A percentile compares a stretch with the other conserved stretches of the same genome.
Evolutionary conservation across 495 filamentous ascomycete species (phyloP).

Genomic region (Oleoguttula mirabilis): DNA sequence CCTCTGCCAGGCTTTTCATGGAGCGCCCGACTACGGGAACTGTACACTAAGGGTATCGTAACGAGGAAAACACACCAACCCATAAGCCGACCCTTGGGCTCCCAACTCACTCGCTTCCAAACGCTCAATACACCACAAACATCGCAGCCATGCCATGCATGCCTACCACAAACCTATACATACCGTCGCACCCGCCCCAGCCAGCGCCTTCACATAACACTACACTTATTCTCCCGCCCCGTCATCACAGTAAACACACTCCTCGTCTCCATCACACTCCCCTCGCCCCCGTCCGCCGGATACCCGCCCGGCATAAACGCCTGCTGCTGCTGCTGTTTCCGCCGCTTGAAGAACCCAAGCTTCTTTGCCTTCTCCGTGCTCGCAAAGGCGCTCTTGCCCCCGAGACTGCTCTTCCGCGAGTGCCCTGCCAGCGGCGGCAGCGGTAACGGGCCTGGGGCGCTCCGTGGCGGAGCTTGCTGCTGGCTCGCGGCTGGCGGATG

Average conservation of each 20-base stretch:
- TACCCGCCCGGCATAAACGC: not conserved
- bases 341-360: constrained; percentile 17
- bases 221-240: constrained; percentile 10
- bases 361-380: constrained; percentile 15
- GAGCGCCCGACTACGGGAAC: too few species aligned
- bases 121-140: too few species aligned
- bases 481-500: constrained; percentile 10
- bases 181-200: too few species aligned
- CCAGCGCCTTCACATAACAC: constrained; percentile 10
- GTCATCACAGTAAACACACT: constrained; percentile 14
- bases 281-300: constrained; percentile 1
- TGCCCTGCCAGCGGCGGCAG: not conserved
- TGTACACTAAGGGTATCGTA: too few species aligned
- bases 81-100: too few species aligned
- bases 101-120: too few species aligned
- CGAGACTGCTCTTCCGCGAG: constrained; percentile 9
- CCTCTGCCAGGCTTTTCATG: too few species aligned
- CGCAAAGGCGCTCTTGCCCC: constrained; percentile 9
- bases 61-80: too few species aligned
- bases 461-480: not conserved
- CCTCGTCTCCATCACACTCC: constrained; percentile 16
- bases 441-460: not conserved
- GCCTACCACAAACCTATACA: too few species aligned
- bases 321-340: not conserved
- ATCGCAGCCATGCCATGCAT: too few species aligned